Percentiles rank a stretch among this genome's conserved stretches.
Evolutionary conservation across 352 stramenopile species (phyloP).

Genomic region (Thalassiosira mediterranea): DNA sequence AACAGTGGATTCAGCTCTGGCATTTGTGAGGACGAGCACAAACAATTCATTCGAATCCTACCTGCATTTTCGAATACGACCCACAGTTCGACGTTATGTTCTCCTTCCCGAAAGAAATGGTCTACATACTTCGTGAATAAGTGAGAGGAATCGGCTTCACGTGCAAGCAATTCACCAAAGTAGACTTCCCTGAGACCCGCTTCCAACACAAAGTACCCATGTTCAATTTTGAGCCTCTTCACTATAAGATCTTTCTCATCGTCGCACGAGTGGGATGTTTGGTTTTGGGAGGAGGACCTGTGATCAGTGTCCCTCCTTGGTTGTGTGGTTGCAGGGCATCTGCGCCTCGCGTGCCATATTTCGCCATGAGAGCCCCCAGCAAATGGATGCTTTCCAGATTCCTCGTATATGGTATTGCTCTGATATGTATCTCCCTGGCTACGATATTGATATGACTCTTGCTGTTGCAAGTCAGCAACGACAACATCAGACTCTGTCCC

Average conservation of each 20-base stretch:
- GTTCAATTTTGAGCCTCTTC: constrained; percentile 71
- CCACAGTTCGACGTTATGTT: constrained; percentile 68
- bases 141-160: constrained; percentile 46
- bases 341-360: constrained; percentile 65
- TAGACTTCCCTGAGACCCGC: constrained; percentile 79
- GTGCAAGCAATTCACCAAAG: constrained; percentile 66
- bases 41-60: no score
- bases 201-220: constrained; percentile 68
- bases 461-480: no score
- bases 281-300: constrained; percentile 2
- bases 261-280: constrained; percentile 43
- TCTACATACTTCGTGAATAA: constrained; percentile 78
- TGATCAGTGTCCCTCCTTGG: constrained; percentile 3
- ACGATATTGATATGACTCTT: constrained; percentile 12
- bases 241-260: constrained; percentile 60
- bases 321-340: constrained; percentile 28
- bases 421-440: constrained; percentile 23
- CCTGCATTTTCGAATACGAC: constrained; percentile 80
- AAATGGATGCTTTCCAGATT: constrained; percentile 58
- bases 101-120: constrained; percentile 77
- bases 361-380: constrained; percentile 77
- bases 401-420: constrained; percentile 53
- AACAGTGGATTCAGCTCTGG: no score
- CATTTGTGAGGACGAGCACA: no score
- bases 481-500: no score